Base-by-base conservation (phyloP, 164 flowering plant species). In the Brasenia schreberi region DNA sequence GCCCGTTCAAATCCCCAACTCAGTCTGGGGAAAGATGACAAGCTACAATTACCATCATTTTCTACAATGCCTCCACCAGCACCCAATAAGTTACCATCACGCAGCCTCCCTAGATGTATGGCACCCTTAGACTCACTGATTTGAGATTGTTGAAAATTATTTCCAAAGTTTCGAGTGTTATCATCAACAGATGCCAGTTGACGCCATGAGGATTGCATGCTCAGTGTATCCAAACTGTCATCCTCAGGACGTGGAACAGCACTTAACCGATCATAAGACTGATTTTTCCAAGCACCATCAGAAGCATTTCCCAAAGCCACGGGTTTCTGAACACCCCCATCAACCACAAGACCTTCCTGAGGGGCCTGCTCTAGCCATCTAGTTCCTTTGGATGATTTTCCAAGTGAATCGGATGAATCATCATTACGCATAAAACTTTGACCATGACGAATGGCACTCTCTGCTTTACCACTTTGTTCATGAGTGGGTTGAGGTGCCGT, bases 301-400 rank as follows among this genome's bases (percentile, higher is more conserved):
- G 71, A 60, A 64, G 73, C 72, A 77, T 73, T 80, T 64, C 64
- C 75, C 70, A 77, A 70, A 61, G 74, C 77, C 73, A 69, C 61
- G 63, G 71, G 63, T 59, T 77, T 72, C 64, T 71, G 83, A 33
- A 73, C 71, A 75, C 73, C 76, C 42, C 72, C 77, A 27, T 77
- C 82, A 68, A 62, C 42, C 43, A 74, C 64, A 69, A 74, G 63
- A 68, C 73, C 81, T 71, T 74, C 81, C 27, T 73, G 81, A 69
- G 71, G 62, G 62, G 68, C 70, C 64, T 59, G 23, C 63, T 76
- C 79, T 59, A 78, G 72, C 84, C 85, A 80, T 44, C 77, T 72
- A 66, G 68, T 62, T 49, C 74, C 80, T 64, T 73, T 76, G 42
- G 80, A 68, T 53, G 85, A 69, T 19, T 66, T 82, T 64, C 75